These are phyloP conservation scores for Pichia deserticola DNA, from an alignment of 805 yeast species.

Conservation along the genomic window DNA sequence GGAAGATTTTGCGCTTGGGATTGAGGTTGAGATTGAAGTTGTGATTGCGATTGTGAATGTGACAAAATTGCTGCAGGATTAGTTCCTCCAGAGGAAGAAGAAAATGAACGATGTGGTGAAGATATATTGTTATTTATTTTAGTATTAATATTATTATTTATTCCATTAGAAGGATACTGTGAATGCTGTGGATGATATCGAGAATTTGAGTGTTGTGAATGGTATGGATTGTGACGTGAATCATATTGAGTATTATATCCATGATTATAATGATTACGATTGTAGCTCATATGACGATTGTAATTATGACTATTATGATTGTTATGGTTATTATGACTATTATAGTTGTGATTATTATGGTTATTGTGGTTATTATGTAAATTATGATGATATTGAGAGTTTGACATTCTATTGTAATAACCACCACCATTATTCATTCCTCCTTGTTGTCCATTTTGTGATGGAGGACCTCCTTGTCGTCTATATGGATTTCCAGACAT, in stretches of 20 bases:
- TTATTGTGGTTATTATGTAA: not conserved
- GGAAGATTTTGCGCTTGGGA: too few species aligned
- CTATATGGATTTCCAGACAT: slow-evolving; percentile 9
- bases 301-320: not conserved
- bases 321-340: not conserved
- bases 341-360: not conserved
- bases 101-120: not conserved
- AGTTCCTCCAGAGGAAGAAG: not conserved
- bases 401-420: slow-evolving; percentile 5
- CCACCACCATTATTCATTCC: not conserved
- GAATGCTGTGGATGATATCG: not conserved
- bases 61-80: too few species aligned
- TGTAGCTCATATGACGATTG: not conserved
- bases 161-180: not conserved
- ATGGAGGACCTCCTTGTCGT: not conserved
- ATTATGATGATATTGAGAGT: slow-evolving; percentile 5
- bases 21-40: too few species aligned
- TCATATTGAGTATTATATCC: not conserved
- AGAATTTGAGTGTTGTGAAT: not conserved
- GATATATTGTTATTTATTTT: not conserved
- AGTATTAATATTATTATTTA: not conserved
- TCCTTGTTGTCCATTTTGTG: not conserved
- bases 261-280: not conserved
- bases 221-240: slow-evolving; percentile 4
- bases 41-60: too few species aligned